Conservation (phyloP, 2,329 filamentous ascomycete species). For the Fusarium hainanense region DNA sequence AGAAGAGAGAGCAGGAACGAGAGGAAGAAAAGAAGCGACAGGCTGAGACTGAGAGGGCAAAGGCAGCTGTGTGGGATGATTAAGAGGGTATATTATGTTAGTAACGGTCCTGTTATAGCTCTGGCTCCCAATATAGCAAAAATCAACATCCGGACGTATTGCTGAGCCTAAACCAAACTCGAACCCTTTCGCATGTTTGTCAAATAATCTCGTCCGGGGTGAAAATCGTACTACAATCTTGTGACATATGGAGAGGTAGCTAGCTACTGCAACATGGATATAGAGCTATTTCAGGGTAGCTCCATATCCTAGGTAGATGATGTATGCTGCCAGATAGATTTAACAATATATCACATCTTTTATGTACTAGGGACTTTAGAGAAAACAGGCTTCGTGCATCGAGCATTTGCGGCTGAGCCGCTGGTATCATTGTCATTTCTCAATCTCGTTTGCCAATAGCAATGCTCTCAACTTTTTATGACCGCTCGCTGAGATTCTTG, state of each 20-base stretch:
- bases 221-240: no score
- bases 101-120: neutral
- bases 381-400: slow-evolving; percentile 22
- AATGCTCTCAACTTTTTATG: slow-evolving; percentile 42
- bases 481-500: slow-evolving; percentile 20
- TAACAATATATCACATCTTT: neutral
- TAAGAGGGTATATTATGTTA: slow-evolving; percentile 45
- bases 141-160: neutral
- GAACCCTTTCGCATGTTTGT: neutral
- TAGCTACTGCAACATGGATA: no score
- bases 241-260: no score
- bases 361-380: no score
- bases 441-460: slow-evolving; percentile 37
- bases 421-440: slow-evolving; percentile 44
- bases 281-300: no score
- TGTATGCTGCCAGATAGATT: neutral
- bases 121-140: neutral
- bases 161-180: neutral
- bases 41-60: slow-evolving; percentile 78
- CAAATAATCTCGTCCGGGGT: no score
- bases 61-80: slow-evolving; percentile 87
- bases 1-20: slow-evolving; percentile 77
- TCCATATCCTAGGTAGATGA: no score
- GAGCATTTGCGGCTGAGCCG: slow-evolving; percentile 35
- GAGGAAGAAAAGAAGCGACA: slow-evolving; percentile 70